These are phyloP conservation scores for Flaveria brownii DNA, from an alignment of 129 eudicot genomes.

Conservation along the genomic window DNA sequence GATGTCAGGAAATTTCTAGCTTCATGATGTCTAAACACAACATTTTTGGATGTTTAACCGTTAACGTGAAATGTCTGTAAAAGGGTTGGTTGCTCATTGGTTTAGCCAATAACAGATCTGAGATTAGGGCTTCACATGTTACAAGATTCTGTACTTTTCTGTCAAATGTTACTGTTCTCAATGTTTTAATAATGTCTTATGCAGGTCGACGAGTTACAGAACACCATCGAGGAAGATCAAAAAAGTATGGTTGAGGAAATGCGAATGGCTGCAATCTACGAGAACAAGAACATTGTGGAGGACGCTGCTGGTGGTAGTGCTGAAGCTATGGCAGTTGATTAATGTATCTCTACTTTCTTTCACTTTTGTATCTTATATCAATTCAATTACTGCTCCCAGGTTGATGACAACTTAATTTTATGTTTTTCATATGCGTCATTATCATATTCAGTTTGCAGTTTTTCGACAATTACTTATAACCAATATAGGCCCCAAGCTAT, in stretches of 20 bases:
- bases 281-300: constrained; percentile 60
- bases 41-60: too few relatives aligned
- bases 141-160: too few relatives aligned
- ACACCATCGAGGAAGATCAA: constrained; percentile 86
- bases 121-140: too few relatives aligned
- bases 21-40: constrained; percentile 2
- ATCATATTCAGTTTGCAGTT: not conserved
- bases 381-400: not conserved
- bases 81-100: not conserved
- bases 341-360: constrained; percentile 29
- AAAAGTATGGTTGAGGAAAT: constrained; percentile 79
- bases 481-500: too few relatives aligned
- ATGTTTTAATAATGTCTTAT: not conserved
- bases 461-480: not conserved
- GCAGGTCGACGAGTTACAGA: constrained; percentile 94
- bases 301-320: constrained; percentile 60
- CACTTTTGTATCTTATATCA: not conserved
- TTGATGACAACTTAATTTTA: constrained; percentile 12
- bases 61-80: not conserved
- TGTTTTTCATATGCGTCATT: not conserved
- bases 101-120: too few relatives aligned
- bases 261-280: constrained; percentile 67
- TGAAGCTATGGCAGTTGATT: constrained; percentile 82
- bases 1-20: not conserved
- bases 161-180: too few relatives aligned